A percentile compares a stretch with the other conserved stretches of the same genome.
Evolutionary conservation across 2,329 filamentous ascomycete genomes (phyloP).

Genomic region (Colletotrichum euphorbiae): DNA sequence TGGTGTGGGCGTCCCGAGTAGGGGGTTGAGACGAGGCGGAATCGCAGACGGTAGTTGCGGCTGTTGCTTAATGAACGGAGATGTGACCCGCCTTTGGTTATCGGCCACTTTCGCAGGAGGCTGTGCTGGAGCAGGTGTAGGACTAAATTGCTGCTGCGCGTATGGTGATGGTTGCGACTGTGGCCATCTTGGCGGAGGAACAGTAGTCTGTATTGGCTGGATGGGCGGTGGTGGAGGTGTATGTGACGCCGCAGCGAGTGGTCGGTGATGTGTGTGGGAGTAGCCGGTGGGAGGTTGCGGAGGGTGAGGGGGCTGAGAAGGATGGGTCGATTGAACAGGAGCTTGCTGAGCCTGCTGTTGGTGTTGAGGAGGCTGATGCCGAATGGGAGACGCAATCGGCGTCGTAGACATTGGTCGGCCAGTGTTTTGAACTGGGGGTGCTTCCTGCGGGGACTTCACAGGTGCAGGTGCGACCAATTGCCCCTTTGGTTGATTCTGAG

Average conservation of each 20-base stretch:
- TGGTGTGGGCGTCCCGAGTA: constrained; percentile 49
- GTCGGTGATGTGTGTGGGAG: constrained; percentile 20
- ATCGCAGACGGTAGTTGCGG: constrained; percentile 50
- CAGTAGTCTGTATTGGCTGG: constrained; percentile 12
- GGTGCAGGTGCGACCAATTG: constrained; percentile 52
- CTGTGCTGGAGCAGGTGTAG: constrained; percentile 43
- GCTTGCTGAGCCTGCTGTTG: constrained; percentile 20
- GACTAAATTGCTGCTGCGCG: constrained; percentile 41
- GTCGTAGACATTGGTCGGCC: constrained; percentile 49
- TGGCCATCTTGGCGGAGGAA: constrained; percentile 50
- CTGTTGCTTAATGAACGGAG: constrained; percentile 47
- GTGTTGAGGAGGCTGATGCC: constrained; percentile 47
- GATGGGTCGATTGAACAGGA: constrained; percentile 35
- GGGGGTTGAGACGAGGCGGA: constrained; percentile 56
- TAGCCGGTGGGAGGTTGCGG: constrained; percentile 42
- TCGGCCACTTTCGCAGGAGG: constrained; percentile 41
- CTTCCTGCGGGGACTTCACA: constrained; percentile 31
- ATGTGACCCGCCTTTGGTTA: constrained; percentile 47
- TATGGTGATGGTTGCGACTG: constrained; percentile 47
- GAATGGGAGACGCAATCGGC: constrained; percentile 49
- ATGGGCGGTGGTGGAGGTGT: constrained; percentile 26
- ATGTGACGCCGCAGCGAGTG: constrained; percentile 39
- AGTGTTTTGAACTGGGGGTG: constrained; percentile 40
- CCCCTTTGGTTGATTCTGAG: constrained; percentile 50
- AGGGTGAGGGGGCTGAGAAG: constrained; percentile 49